Evolutionary conservation across 805 yeast genomes (phyloP), one percentile per base, ranked within the genome.

Genomic region (Brettanomyces custersianus): DNA sequence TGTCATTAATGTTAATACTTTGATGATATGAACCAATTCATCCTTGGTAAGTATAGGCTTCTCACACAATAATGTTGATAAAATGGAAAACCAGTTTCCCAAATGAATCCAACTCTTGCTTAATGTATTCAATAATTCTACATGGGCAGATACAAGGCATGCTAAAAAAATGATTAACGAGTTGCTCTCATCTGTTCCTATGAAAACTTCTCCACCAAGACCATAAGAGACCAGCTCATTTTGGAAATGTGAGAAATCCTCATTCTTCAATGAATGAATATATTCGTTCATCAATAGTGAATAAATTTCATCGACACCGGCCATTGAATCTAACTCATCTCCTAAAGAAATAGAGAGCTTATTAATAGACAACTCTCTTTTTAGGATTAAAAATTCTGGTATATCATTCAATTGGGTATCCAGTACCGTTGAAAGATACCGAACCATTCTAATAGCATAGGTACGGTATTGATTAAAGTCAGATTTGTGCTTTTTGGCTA

Each of bases 371-470:
- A 52, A 36, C 32, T 51, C 52, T 15, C 39, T 42, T 16, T 40
- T 34, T 29, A 52, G 31, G 17, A 39, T 31, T 2, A 43, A 34
- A 24, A 29, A 37, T 5, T 49, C 53, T 4, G 58, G 45, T 18
- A 38, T 31, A 7, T 40, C 37, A 5, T 32, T 30, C 27, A 53
- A 32, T 3, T 34, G 25, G 4, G 43, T 35, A 5, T 34, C 25
- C 2, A 50, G 48, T 17, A 55, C 52, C 1, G 54, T 45, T 31
- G 45, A 51, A 10, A 57, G 13, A 31, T 55, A 57, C 12, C 49
- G 28, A 2, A 52, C 28, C 4, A 49, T 21, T n/a, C 47, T 45
- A 18, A 35, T 38, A 2, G 51, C 36, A 31, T 41, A 52, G 1
- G 44, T 44, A 20, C 29, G 40, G 15, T 46, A 46, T 3, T 17